Evolutionary conservation across 1,284 basidiomycete species (phyloP).

Genomic region (Fomitopsis palustris): DNA sequence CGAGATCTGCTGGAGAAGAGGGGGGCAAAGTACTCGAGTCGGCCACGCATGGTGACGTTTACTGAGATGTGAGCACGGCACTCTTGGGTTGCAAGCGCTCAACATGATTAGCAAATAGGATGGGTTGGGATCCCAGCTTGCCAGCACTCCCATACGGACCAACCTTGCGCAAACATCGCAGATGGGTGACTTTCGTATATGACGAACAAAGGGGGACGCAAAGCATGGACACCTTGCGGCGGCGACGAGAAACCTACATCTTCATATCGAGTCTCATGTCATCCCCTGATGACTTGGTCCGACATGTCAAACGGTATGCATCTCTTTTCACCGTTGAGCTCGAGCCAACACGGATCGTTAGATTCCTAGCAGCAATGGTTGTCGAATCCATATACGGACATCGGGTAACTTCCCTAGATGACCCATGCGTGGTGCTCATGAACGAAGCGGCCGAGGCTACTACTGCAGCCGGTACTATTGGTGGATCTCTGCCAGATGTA

Average conservation of each 20-base stretch:
- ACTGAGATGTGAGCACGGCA: background rate
- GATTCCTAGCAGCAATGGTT: background rate
- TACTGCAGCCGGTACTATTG: background rate
- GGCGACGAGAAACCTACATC: no score
- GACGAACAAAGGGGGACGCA: no score
- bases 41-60: constrained; percentile 4
- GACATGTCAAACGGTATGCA: no score
- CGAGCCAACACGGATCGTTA: background rate
- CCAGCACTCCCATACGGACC: no score
- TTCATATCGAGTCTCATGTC: no score
- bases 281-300: no score
- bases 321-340: background rate
- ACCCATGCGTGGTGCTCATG: background rate
- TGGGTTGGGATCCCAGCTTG: no score
- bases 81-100: background rate
- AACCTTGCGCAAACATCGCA: no score
- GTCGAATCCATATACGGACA: background rate
- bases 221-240: no score
- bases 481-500: background rate
- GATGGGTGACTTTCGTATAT: no score
- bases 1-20: background rate
- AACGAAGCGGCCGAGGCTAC: background rate
- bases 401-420: background rate
- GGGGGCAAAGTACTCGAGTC: constrained; percentile 10
- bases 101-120: no score